Base-by-base conservation (phyloP, 257 asterid species). In the Mitragyna speciosa region DNA sequence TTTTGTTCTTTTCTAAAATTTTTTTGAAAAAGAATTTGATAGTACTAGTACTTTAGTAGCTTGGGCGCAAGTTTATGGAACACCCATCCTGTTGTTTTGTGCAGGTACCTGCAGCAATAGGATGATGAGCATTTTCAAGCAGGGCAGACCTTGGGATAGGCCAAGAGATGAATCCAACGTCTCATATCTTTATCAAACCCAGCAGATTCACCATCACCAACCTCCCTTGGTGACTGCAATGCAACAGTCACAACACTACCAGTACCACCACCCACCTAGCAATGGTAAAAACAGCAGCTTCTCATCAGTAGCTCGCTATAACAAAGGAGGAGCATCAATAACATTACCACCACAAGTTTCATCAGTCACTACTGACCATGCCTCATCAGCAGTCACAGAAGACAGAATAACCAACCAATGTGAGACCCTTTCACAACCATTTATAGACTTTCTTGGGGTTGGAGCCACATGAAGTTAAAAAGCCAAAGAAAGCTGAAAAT, bases 361-460 rank as follows among this genome's bases (percentile, higher is more conserved):
- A 47, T 79, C 87, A 47, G 71, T 69, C 41, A 63, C 82, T 61
- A n/a, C 68, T 45, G 87, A 77, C n/a, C 81, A 78, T 51, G 73
- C 81, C 24, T 59, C 83, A 59, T 68, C 83, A 63, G 72, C 66
- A 15, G 64, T 58, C 15, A 73, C 74, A 67, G 92, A 87, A 52
- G 94, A 84, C 78, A 83, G 82, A 75, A 80, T 76, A 49, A 82
- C 81, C 81, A 80, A 36, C 83, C 87, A 79, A 79, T 59, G 81
- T 71, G 87, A 84, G 51, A 52, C 80, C 68, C 65, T 84, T 78
- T 81, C 89, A 79, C 90, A 94, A 70, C 88, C 90, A 73, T 94
- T 92, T 85, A 94, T 94, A 87, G 98, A 94, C 87, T 94, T 94
- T 83, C 98, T 94, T 26, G 98, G 98, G 58, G 98, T 94, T 22